Conservation (phyloP, 2,329 filamentous ascomycete genomes). For the Diplodia scrobiculata region DNA sequence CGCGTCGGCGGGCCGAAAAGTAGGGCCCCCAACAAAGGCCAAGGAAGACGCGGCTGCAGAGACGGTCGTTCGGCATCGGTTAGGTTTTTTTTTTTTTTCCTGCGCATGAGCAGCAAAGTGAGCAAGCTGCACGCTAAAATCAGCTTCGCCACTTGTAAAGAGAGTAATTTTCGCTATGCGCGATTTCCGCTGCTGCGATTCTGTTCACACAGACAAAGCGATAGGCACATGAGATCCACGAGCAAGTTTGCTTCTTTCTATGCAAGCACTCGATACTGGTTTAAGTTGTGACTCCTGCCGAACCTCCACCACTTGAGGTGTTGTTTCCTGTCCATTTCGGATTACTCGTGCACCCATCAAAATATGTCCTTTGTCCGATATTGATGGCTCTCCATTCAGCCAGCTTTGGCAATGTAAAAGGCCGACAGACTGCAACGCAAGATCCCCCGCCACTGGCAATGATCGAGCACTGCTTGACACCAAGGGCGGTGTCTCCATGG, state of each 20-base stretch:
- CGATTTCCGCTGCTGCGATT: too few species aligned
- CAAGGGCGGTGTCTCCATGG: neutral
- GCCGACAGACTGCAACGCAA: neutral
- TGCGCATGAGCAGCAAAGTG: neutral
- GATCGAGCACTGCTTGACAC: neutral
- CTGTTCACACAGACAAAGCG: neutral
- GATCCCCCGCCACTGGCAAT: neutral
- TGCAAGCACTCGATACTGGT: neutral
- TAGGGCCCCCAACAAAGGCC: neutral
- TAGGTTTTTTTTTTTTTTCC: neutral
- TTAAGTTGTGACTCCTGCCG: neutral
- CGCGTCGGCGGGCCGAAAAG: neutral
- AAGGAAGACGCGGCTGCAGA: neutral
- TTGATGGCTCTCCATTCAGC: neutral
- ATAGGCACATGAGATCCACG: neutral
- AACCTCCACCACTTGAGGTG: too few species aligned
- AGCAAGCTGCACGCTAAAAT: neutral
- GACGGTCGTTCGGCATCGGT: neutral
- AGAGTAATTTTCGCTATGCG: neutral
- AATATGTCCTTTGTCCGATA: neutral
- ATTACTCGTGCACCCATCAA: neutral
- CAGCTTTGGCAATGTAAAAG: neutral
- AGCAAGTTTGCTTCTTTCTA: neutral
- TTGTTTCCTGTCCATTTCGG: neutral
- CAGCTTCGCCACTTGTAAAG: neutral